A percentile compares a stretch with the other conserved stretches of the same genome.
Conservation (phyloP, 495 filamentous ascomycete species). For the Penicillium taxi region DNA sequence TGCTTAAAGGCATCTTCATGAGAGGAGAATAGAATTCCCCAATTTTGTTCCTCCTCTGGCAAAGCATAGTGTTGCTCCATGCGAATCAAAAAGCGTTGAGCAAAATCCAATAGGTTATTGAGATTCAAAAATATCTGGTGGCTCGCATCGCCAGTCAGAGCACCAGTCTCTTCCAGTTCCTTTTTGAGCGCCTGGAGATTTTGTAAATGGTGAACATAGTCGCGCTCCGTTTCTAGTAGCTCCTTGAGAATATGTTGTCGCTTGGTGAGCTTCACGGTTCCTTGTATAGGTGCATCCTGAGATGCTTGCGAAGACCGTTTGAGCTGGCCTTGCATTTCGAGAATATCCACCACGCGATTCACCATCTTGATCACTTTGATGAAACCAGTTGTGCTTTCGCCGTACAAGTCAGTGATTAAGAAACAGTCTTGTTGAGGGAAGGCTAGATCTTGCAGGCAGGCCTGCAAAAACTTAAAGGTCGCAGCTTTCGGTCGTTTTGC, state of each 20-base stretch:
- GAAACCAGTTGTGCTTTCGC: conserved; percentile 91
- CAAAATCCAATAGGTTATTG: conserved; percentile 89
- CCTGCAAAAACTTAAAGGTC: conserved; percentile 63
- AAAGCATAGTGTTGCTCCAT: conserved; percentile 91
- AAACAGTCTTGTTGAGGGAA: conserved; percentile 79
- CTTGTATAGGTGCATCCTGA: conserved; percentile 35
- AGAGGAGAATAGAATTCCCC: conserved; percentile 77
- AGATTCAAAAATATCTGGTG: conserved; percentile 96
- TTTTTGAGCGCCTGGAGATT: conserved; percentile 91
- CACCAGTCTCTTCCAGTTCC: conserved; percentile 74
- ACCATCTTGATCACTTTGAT: conserved; percentile 88
- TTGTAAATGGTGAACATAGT: conserved; percentile 97
- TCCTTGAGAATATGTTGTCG: conserved; percentile 84
- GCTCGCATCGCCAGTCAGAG: conserved; percentile 80
- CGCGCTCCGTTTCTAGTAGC: conserved; percentile 85
- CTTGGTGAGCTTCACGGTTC: conserved; percentile 56
- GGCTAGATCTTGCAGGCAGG: conserved; percentile 60
- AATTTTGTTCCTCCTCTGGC: conserved; percentile 71
- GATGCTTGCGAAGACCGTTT: conserved; percentile 42
- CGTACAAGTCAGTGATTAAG: conserved; percentile 83
- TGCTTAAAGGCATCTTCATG: conserved; percentile 76
- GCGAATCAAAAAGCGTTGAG: conserved; percentile 85
- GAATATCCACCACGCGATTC: conserved; percentile 81
- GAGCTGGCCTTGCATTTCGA: conserved; percentile 65
- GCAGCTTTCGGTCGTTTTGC: conserved; percentile 61